Evolutionary conservation across 2,329 filamentous ascomycete genomes (phyloP).

Genomic region (Cladosporium sp.): DNA sequence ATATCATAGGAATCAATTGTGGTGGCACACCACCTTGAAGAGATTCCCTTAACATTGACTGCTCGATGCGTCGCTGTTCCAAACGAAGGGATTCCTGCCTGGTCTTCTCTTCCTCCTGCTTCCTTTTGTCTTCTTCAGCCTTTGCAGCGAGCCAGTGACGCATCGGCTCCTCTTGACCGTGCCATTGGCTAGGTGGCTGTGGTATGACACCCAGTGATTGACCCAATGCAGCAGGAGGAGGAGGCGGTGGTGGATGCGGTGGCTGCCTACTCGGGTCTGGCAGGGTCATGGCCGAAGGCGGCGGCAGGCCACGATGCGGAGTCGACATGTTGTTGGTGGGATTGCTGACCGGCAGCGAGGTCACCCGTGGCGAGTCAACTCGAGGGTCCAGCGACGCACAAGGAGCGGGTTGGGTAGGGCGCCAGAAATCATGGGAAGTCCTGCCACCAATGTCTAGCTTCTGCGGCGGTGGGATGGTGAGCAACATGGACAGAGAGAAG

Average conservation of each 20-base stretch:
- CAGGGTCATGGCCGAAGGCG: constrained; percentile 50
- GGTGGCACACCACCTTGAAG: constrained; percentile 50
- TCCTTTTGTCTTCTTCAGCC: constrained; percentile 49
- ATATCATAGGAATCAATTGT: constrained; percentile 51
- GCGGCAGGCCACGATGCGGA: constrained; percentile 51
- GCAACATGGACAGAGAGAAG: constrained; percentile 38
- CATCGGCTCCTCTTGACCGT: constrained; percentile 49
- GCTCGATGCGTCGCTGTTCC: constrained; percentile 51
- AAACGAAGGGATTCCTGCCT: constrained; percentile 46
- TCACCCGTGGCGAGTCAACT: constrained; percentile 34
- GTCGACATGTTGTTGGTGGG: constrained; percentile 42
- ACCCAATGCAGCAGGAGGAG: constrained; percentile 34
- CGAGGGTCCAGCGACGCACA: constrained; percentile 23
- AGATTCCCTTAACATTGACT: constrained; percentile 50
- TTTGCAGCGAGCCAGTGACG: constrained; percentile 49
- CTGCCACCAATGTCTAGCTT: constrained; percentile 46
- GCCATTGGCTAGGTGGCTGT: constrained; percentile 38
- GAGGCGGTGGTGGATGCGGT: constrained; percentile 19
- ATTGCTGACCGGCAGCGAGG: constrained; percentile 39
- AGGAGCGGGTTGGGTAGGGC: constrained; percentile 34
- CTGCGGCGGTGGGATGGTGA: constrained; percentile 47
- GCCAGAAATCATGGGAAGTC: constrained; percentile 46
- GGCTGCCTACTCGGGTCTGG: constrained; percentile 43
- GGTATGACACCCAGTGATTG: constrained; percentile 36
- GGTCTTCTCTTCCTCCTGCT: constrained; percentile 52